A percentile compares a stretch with the other conserved stretches of the same genome.
phyloP scores from a whole-genome alignment of 208 protist species.

The Trypanosoma cruzi region DNA sequence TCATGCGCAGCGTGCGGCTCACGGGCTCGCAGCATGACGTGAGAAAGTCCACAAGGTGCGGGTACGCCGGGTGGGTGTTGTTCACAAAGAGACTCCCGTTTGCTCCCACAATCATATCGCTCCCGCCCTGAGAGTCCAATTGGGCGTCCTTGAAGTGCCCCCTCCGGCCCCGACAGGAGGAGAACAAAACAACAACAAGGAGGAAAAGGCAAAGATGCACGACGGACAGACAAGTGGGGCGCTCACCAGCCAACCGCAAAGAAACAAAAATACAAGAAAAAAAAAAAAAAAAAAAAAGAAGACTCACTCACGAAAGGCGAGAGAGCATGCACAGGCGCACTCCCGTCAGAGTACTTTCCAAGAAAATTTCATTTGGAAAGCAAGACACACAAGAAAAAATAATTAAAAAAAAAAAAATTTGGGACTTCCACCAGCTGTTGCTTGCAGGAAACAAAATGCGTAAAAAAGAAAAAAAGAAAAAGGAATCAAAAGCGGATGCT shows the following conservation, averaged over 20 bases:
- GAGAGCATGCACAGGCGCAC: too few species aligned
- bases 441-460: too few species aligned
- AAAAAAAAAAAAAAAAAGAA: constrained; percentile 24
- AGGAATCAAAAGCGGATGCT: constrained; percentile 3
- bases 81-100: constrained; percentile 77
- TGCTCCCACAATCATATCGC: constrained; percentile 64
- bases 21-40: constrained; percentile 89
- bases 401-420: too few species aligned
- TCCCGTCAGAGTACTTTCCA: too few species aligned
- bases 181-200: constrained; percentile 13
- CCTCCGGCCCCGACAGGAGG: not conserved
- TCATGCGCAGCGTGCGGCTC: constrained; percentile 78
- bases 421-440: too few species aligned
- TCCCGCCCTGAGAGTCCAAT: not conserved
- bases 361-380: too few species aligned
- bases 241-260: too few species aligned
- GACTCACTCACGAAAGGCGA: not conserved
- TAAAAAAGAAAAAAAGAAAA: constrained; percentile 3
- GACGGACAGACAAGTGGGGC: not conserved
- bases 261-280: too few species aligned
- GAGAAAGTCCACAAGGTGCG: constrained; percentile 80
- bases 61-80: constrained; percentile 72
- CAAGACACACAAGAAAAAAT: constrained; percentile 2
- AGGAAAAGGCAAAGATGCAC: constrained; percentile 1
- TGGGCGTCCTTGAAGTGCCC: not conserved